Base-by-base conservation (phyloP, 345 rosid species). In the Brassica rapa region DNA sequence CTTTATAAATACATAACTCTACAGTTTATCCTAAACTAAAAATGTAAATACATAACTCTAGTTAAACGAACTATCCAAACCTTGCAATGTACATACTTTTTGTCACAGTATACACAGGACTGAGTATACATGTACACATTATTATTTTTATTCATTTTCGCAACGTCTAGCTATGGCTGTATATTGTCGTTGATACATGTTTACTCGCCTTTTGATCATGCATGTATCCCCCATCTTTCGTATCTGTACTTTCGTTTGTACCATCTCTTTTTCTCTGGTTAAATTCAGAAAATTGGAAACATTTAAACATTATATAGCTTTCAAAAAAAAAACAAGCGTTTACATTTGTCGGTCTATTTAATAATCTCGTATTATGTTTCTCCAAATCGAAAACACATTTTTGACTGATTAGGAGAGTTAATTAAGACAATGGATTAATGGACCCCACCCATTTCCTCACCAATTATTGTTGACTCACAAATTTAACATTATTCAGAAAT, bases 401-500 rank as follows among this genome's bases (percentile, higher is more conserved):
- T 10, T 19, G 49, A 19, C 71, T 65, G 72, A 72, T 72, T 72
- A 66, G 29, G 68, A 72, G 46, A 3, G 46, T 39, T 39, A 66
- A 66, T 66, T 66, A 78, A 1, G 51, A 30, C 39, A 29, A 29
- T 14, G 29, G 12, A 39, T 41, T 39, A 10, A 41, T 78, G 62
- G 77, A 19, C 77, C 81, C 68, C 46, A 65, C 72, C 77, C 62
- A 65, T 71, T 71, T 29, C 19, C 77, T 66, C 77, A 66, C n/a
- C 77, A 78, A 78, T 66, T 71, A 78, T 78, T 72, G 23, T 15
- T 66, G 73, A 78, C 62, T 78, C 73, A 72, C 62, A 39, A 46
- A 21, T 66, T 66, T 72, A 78, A 59, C 55, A 65, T 19, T 72
- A 57, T 57, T 78, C 67, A 56, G 56, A 43, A n/a, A 70, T 23